Evolutionary conservation across 345 rosid species (phyloP).

Genomic region (Lepidium aucheri): DNA sequence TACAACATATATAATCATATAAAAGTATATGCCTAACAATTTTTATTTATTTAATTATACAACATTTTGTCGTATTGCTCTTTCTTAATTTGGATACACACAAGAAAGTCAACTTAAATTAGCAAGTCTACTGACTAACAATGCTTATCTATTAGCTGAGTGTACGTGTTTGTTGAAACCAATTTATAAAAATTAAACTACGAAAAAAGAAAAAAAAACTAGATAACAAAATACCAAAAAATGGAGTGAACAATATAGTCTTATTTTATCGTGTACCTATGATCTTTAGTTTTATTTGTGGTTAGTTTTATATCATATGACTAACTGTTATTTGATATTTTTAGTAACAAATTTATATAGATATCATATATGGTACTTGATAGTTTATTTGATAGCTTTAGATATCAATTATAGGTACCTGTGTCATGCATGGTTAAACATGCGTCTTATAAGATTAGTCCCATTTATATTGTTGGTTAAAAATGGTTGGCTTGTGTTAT

Average conservation of each 20-base stretch:
- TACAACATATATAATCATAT: constrained; percentile 13
- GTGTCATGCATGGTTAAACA: no score
- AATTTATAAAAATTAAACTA: no score
- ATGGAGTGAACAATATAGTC: not conserved
- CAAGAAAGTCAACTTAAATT: not conserved
- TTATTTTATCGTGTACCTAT: no score
- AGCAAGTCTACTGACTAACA: not conserved
- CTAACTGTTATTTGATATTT: no score
- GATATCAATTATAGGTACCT: no score
- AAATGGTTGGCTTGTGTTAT: not conserved
- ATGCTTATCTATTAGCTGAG: not conserved
- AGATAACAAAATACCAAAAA: not conserved
- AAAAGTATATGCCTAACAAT: constrained; percentile 10
- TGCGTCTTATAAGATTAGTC: no score
- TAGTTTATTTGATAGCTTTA: no score
- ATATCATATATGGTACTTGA: no score
- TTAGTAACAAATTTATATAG: no score
- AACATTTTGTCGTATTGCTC: not conserved
- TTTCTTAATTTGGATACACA: not conserved
- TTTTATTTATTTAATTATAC: not conserved
- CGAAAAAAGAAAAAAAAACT: not conserved
- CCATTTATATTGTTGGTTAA: no score
- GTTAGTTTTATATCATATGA: no score
- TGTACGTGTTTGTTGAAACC: not conserved
- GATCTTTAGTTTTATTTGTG: no score